These are phyloP conservation scores for Pulveroboletus sp. DNA, from an alignment of 768 basidiomycete species.

Conservation along the genomic window DNA sequence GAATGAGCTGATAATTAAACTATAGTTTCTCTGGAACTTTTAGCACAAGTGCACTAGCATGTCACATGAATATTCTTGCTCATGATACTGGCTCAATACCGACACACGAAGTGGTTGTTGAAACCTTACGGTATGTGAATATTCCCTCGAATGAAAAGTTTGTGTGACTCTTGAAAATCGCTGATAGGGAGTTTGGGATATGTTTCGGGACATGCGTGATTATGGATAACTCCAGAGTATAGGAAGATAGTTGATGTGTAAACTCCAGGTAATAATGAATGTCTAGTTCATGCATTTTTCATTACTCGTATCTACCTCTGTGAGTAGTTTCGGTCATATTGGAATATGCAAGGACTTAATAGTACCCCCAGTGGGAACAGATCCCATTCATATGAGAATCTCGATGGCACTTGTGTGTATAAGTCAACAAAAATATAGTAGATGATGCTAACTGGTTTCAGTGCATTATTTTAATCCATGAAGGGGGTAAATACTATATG, in stretches of 20 bases:
- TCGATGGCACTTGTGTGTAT: slow-evolving; percentile 17
- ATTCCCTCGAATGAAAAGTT: neutral
- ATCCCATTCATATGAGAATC: neutral
- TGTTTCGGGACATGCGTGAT: slow-evolving; percentile 18
- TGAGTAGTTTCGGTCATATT: slow-evolving; percentile 3
- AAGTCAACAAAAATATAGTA: neutral
- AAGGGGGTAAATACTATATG: slow-evolving; percentile 14
- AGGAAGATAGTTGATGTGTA: slow-evolving; percentile 1
- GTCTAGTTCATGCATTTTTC: slow-evolving; percentile 23
- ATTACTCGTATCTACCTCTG: slow-evolving; percentile 20
- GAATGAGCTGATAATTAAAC: neutral
- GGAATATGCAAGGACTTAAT: neutral
- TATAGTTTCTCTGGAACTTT: neutral
- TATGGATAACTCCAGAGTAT: neutral
- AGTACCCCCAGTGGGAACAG: slow-evolving; percentile 8
- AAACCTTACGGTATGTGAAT: slow-evolving; percentile 7
- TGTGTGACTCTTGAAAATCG: neutral
- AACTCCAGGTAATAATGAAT: slow-evolving; percentile 11
- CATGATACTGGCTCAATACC: neutral
- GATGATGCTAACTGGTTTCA: slow-evolving; percentile 2
- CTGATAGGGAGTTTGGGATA: slow-evolving; percentile 9
- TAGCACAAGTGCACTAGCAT: slow-evolving; percentile 8
- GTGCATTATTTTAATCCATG: slow-evolving; percentile 15
- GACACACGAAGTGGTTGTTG: neutral
- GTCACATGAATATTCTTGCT: slow-evolving; percentile 2